Evolutionary conservation across 1,284 basidiomycete genomes (phyloP).

Genomic region (Waitea zeae): DNA sequence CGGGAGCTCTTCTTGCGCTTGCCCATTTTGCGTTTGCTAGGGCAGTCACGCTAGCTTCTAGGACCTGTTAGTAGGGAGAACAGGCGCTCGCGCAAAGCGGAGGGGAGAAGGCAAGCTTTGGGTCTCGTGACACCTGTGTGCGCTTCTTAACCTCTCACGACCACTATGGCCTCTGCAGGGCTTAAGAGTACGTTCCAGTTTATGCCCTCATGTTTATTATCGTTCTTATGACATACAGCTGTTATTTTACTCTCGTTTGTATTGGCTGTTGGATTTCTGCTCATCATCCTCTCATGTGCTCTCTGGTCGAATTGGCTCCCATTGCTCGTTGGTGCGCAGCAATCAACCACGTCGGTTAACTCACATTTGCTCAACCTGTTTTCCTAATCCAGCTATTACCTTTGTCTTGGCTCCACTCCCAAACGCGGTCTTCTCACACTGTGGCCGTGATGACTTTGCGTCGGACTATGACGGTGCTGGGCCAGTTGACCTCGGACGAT

Average conservation of each 20-base stretch:
- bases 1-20: slow-evolving; percentile 79
- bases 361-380: slow-evolving; percentile 3
- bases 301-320: slow-evolving; percentile 96
- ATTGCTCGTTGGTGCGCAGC: slow-evolving; percentile 74
- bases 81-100: no score
- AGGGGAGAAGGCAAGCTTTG: no score
- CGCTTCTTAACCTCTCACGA: no score
- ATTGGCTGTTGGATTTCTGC: slow-evolving; percentile 88
- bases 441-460: slow-evolving; percentile 75
- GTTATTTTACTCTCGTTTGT: slow-evolving; percentile 93
- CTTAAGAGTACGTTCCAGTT: no score
- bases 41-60: no score
- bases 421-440: slow-evolving; percentile 80
- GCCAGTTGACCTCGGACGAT: slow-evolving; percentile 72
- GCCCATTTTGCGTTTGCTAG: no score
- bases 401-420: slow-evolving; percentile 94
- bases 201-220: no score
- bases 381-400: slow-evolving; percentile 54
- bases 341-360: not conserved
- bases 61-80: no score
- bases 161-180: no score
- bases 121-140: no score
- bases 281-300: slow-evolving; percentile 96
- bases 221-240: no score
- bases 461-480: slow-evolving; percentile 42